Percentiles rank a stretch among this genome's conserved stretches.
Evolutionary conservation across 345 rosid genomes (phyloP).

Genomic region (Eucalyptus leucophloia): DNA sequence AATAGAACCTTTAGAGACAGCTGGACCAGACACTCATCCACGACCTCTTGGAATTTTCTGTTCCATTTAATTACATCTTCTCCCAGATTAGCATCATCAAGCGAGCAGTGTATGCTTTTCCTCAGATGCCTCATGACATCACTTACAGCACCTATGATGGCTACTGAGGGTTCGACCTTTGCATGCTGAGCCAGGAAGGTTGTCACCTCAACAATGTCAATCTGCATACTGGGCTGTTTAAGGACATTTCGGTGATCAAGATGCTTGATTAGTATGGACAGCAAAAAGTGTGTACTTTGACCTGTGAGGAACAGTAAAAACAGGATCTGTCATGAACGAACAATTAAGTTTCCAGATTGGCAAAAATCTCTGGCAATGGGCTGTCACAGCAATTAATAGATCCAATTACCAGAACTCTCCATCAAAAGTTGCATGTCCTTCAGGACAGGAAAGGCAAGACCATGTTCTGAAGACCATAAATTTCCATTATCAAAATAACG

Average conservation of each 20-base stretch:
- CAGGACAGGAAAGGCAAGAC: slow-evolving; percentile 70
- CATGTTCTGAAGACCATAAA: slow-evolving; percentile 69
- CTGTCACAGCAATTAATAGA: not conserved
- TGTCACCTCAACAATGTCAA: slow-evolving; percentile 69
- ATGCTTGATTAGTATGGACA: slow-evolving; percentile 84
- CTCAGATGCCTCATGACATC: slow-evolving; percentile 86
- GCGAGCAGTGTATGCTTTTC: slow-evolving; percentile 75
- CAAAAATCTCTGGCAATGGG: not conserved
- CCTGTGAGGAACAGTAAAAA: slow-evolving; percentile 24
- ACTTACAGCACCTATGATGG: slow-evolving; percentile 69
- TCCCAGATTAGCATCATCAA: slow-evolving; percentile 57
- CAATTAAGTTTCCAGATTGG: not conserved
- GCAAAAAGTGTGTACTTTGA: slow-evolving; percentile 73
- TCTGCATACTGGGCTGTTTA: slow-evolving; percentile 66
- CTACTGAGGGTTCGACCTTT: slow-evolving; percentile 58
- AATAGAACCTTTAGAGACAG: slow-evolving; percentile 47
- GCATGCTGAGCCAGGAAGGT: slow-evolving; percentile 59
- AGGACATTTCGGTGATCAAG: slow-evolving; percentile 91
- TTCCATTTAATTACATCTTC: slow-evolving; percentile 48
- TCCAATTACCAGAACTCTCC: slow-evolving; percentile 60
- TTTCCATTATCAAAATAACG: slow-evolving; percentile 65
- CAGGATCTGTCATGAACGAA: not conserved
- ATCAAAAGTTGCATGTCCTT: slow-evolving; percentile 82
- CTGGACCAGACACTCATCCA: slow-evolving; percentile 80
- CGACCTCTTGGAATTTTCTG: slow-evolving; percentile 47